These are phyloP conservation scores for Cladosporium sp. DNA, from an alignment of 2,329 filamentous ascomycete genomes.

Conservation along the genomic window DNA sequence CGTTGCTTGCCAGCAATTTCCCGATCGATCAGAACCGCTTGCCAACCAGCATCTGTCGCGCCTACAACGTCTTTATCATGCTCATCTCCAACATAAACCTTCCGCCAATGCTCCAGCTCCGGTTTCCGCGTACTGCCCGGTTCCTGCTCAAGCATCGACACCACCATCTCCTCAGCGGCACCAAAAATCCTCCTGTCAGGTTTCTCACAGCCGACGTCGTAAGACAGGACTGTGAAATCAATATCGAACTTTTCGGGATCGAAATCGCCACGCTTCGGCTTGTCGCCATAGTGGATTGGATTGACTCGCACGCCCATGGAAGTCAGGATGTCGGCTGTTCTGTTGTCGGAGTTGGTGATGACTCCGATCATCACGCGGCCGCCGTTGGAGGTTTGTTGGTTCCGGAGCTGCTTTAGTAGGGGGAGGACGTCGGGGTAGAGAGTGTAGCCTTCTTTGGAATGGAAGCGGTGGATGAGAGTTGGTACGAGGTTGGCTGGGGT, in stretches of 20 bases:
- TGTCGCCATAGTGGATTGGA: conserved; percentile 28
- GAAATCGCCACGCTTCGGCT: not conserved
- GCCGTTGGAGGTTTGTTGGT: conserved; percentile 15
- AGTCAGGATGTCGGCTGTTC: conserved; percentile 52
- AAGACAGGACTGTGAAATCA: conserved; percentile 59
- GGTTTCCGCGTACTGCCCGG: conserved; percentile 24
- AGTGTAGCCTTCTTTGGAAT: conserved; percentile 50
- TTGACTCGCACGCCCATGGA: conserved; percentile 51
- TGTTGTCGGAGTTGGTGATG: conserved; percentile 60
- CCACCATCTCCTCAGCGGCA: conserved; percentile 47
- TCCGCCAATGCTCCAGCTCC: conserved; percentile 27
- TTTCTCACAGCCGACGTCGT: conserved; percentile 59
- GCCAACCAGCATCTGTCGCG: conserved; percentile 46
- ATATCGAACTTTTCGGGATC: conserved; percentile 37
- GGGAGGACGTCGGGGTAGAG: conserved; percentile 45
- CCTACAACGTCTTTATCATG: conserved; percentile 48
- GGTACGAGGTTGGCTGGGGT: conserved; percentile 38
- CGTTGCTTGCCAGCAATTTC: conserved; percentile 17
- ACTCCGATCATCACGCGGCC: conserved; percentile 48
- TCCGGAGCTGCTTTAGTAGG: conserved; percentile 42
- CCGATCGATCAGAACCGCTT: conserved; percentile 41
- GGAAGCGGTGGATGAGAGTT: conserved; percentile 51
- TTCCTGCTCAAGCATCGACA: conserved; percentile 24
- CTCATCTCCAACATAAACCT: conserved; percentile 54
- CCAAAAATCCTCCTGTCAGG: conserved; percentile 54